phyloP scores from a whole-genome alignment of 176 grass and related monocot species.

The Hyparrhenia diplandra region DNA sequence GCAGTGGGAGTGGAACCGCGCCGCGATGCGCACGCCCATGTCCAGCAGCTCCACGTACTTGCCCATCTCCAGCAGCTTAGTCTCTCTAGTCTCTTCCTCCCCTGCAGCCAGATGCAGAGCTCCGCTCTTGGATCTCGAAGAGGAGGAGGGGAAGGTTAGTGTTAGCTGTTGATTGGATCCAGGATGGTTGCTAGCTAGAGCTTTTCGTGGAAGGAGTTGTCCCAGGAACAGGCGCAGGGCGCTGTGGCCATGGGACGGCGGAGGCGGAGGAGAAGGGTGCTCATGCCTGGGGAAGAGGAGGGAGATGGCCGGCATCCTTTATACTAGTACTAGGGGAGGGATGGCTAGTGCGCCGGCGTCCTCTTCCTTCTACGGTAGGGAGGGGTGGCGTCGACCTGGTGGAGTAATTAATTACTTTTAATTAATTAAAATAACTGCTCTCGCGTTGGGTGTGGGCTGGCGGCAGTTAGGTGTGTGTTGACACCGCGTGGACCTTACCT shows the following conservation, averaged over 20 bases:
- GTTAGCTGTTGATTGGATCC: not conserved
- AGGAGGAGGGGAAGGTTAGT: too few relatives aligned
- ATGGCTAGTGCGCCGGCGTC: too few relatives aligned
- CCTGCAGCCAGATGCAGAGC: not conserved
- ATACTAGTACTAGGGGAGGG: not conserved
- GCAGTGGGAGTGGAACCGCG: constrained; percentile 88
- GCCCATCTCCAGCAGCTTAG: constrained; percentile 41
- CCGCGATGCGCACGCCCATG: constrained; percentile 74
- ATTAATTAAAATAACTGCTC: not conserved
- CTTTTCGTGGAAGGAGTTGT: constrained; percentile 29
- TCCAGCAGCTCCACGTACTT: constrained; percentile 78
- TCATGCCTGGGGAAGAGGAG: not conserved
- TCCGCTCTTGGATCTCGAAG: not conserved
- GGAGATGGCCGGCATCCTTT: not conserved
- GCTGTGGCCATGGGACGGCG: constrained; percentile 30
- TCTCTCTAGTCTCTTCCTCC: too few relatives aligned
- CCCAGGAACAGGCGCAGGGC: constrained; percentile 17
- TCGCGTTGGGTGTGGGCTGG: not conserved
- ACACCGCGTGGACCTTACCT: not conserved
- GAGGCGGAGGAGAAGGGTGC: not conserved
- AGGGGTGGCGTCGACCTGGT: too few relatives aligned
- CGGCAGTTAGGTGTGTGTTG: not conserved
- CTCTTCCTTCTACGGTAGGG: too few relatives aligned
- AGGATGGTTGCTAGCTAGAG: not conserved
- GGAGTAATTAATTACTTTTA: not conserved